Evolutionary conservation across 495 filamentous ascomycete genomes (phyloP).

Genomic region (Ascodesmis nigricans): DNA sequence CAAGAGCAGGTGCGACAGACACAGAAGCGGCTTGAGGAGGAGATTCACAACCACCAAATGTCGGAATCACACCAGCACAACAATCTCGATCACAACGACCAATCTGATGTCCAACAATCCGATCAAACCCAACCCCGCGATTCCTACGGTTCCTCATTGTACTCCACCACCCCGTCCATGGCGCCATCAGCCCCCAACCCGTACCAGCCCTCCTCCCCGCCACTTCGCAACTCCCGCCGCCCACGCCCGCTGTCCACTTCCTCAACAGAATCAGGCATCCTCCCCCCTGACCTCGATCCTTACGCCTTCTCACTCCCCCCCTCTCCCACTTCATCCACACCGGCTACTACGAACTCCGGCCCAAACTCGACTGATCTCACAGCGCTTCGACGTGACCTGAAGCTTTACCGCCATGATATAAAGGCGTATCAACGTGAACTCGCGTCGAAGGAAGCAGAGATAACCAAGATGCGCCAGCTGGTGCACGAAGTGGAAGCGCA

Average conservation of each 20-base stretch:
- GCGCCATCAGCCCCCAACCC: too few relatives aligned
- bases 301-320: too few relatives aligned
- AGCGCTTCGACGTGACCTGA: conserved; percentile 8
- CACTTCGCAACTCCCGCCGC: too few relatives aligned
- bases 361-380: too few relatives aligned
- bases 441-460: too few relatives aligned
- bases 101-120: not conserved
- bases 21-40: too few relatives aligned
- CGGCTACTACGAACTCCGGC: too few relatives aligned
- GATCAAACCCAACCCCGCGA: not conserved
- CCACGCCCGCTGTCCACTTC: not conserved
- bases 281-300: not conserved
- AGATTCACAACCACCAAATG: not conserved
- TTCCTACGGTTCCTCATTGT: not conserved
- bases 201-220: too few relatives aligned
- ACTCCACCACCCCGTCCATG: too few relatives aligned
- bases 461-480: too few relatives aligned
- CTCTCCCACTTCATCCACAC: too few relatives aligned
- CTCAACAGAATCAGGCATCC: not conserved
- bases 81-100: not conserved
- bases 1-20: conserved; percentile 1
- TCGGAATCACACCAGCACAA: not conserved
- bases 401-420: conserved; percentile 18
- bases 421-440: conserved; percentile 16
- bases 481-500: too few relatives aligned